Evolutionary conservation across 2,329 filamentous ascomycete genomes (phyloP), one percentile per base, ranked within the genome.

Genomic region (Neonectria hederae): DNA sequence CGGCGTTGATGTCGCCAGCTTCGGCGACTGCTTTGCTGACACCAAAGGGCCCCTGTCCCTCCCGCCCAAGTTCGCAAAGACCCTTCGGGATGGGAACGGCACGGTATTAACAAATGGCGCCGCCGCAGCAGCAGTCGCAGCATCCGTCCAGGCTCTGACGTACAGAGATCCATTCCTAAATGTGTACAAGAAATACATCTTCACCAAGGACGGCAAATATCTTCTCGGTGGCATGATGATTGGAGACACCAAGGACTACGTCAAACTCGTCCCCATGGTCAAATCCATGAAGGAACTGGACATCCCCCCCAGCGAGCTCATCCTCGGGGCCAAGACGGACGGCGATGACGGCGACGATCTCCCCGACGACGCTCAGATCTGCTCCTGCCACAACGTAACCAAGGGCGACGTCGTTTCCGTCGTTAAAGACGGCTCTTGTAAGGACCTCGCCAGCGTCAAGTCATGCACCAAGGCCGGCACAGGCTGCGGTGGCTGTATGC

Each of bases 221-320:
- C 83, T 97, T 1, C 87, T 97, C 0, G 94, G 94, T n/a, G 94
- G 94, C 4, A 97, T 97, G 93, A 97, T 97, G 93, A 96, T 97
- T 65, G 94, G 94, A 42, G 94, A 97, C 74, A 97, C 93, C 0
- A 91, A 87, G 67, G 94, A 97, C 80, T 97, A 97, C 74, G 87
- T 97, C 80, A 97, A 95, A 77, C 81, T 97, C 22, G 92, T 97
- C 1, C 91, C 92, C 1, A 89, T 97, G 84, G 93, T 96, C 59
- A 97, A 94, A 81, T 90, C 87, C 69, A 91, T 93, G 75, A 97
- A 94, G 76, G 83, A 85, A 66, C 84, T 97, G 1, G 92, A 97
- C 14, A 82, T 93, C 0, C 88, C 92, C 0, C 94, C 94, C 0
- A 89, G 90, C 53, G 89, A 97, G 76, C 89, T 97, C 60, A 97